Conservation (phyloP, 225 moss, liverwort and hornwort genomes). For the Antitrichia curtipendula region DNA sequence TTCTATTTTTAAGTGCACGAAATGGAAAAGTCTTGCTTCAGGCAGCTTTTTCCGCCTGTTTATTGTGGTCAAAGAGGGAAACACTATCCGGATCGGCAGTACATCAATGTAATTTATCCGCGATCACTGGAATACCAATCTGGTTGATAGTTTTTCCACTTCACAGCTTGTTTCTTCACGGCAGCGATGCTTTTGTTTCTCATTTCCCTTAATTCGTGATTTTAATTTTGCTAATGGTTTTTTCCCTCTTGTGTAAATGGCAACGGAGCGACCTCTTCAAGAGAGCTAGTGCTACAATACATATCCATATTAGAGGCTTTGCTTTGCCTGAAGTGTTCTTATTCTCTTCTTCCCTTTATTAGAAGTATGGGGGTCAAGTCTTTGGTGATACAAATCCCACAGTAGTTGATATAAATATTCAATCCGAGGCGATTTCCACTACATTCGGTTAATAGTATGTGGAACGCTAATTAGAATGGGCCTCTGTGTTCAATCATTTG, state of each 20-base stretch:
- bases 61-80: neutral
- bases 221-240: no score
- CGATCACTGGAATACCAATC: neutral
- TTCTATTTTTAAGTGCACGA: slow-evolving; percentile 30
- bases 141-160: neutral
- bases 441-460: neutral
- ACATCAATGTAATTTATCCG: slow-evolving; percentile 3
- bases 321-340: neutral
- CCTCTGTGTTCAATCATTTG: neutral
- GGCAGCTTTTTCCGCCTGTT: slow-evolving; percentile 19
- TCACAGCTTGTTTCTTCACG: neutral
- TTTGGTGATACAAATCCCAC: neutral
- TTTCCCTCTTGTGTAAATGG: neutral
- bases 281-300: neutral
- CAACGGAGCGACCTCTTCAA: neutral
- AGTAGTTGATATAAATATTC: neutral
- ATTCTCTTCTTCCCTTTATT: neutral
- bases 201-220: neutral
- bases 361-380: neutral
- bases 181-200: neutral
- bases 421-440: neutral
- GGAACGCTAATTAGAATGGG: neutral
- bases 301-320: neutral
- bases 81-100: neutral
- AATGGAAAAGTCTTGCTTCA: slow-evolving; percentile 14